These are phyloP conservation scores for Nothomitra cinnamomea DNA, from an alignment of 2,329 filamentous ascomycete species.

Conservation along the genomic window DNA sequence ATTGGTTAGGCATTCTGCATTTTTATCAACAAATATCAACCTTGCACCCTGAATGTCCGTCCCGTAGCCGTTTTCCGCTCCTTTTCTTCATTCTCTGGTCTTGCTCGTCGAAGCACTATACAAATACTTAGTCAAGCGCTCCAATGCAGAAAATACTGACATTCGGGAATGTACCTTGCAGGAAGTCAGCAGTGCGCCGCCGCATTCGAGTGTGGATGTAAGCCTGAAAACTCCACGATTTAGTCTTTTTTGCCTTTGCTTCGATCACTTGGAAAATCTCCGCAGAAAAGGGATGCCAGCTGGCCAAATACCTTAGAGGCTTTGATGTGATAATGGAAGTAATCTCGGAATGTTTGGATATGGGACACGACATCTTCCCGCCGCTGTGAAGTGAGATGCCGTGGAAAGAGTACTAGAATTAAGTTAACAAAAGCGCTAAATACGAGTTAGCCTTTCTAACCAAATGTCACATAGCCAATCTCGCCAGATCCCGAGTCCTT, in stretches of 20 bases:
- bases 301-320: constrained; percentile 56
- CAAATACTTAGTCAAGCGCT: neutral
- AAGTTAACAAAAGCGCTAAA: neutral
- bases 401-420: constrained; percentile 76
- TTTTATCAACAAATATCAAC: constrained; percentile 13
- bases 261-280: neutral
- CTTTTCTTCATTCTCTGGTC: constrained; percentile 91
- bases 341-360: constrained; percentile 98
- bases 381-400: constrained; percentile 78
- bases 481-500: constrained; percentile 60
- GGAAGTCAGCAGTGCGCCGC: constrained; percentile 91
- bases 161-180: constrained; percentile 45
- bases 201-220: constrained; percentile 99
- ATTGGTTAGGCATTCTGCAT: neutral
- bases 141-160: neutral
- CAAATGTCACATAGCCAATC: constrained; percentile 95
- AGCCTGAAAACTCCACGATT: constrained; percentile 33
- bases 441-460: constrained; percentile 32
- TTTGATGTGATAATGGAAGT: constrained; percentile 99
- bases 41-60: constrained; percentile 64
- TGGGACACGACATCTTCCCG: constrained; percentile 94
- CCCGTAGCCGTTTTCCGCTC: constrained; percentile 97
- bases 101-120: constrained; percentile 83
- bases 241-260: neutral
- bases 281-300: neutral